Evolutionary conservation across 345 rosid species (phyloP).

Genomic region (Noccaea caerulescens): DNA sequence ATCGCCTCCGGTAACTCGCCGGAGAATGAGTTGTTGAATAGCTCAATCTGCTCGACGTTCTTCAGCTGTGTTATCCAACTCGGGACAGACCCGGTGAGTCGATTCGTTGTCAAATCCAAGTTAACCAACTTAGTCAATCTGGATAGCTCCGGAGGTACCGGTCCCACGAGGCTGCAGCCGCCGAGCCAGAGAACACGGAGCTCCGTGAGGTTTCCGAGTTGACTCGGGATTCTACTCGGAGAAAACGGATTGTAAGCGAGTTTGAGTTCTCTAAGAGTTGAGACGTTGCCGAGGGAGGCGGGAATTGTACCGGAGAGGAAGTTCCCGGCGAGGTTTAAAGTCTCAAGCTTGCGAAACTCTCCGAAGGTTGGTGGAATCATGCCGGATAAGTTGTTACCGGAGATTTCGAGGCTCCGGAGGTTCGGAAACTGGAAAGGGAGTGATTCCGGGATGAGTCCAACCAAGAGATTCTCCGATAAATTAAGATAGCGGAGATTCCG

Average conservation of each 20-base stretch:
- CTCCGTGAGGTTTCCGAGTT: constrained; percentile 59
- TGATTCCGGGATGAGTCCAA: constrained; percentile 62
- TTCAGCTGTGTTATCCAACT: constrained; percentile 55
- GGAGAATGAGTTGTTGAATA: constrained; percentile 68
- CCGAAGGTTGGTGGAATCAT: constrained; percentile 60
- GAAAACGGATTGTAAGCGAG: constrained; percentile 69
- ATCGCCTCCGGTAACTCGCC: constrained; percentile 62
- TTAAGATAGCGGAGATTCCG: constrained; percentile 50
- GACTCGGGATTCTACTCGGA: constrained; percentile 54
- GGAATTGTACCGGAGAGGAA: constrained; percentile 64
- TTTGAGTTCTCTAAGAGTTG: constrained; percentile 55
- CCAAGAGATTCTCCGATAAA: constrained; percentile 52
- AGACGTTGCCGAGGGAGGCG: constrained; percentile 57
- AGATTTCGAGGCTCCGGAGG: constrained; percentile 50
- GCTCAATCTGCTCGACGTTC: constrained; percentile 65
- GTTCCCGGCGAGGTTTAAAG: constrained; percentile 56
- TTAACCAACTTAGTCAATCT: constrained; percentile 47
- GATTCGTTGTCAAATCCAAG: constrained; percentile 61
- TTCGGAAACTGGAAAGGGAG: constrained; percentile 55
- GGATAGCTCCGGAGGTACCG: constrained; percentile 56
- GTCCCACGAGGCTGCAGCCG: constrained; percentile 55
- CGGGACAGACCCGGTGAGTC: constrained; percentile 71
- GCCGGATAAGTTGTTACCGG: constrained; percentile 67
- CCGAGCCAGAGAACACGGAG: constrained; percentile 68
- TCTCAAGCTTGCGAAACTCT: constrained; percentile 54